Conservation (phyloP, 768 basidiomycete species). For the Scleroderma bovista region DNA sequence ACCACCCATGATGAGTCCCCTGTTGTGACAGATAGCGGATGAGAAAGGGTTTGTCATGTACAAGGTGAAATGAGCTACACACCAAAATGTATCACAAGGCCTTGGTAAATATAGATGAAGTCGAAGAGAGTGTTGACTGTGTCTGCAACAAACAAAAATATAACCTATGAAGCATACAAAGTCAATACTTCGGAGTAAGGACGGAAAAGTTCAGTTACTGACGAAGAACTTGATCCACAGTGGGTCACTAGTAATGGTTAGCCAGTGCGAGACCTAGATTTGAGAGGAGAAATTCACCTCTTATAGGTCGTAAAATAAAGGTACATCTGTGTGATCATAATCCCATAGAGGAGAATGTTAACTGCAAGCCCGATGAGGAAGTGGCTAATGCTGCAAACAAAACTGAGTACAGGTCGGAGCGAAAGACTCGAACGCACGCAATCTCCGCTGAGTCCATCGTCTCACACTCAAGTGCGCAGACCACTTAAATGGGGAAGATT, state of each 20-base stretch:
- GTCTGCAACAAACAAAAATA: slow-evolving; percentile 39
- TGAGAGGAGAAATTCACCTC: slow-evolving; percentile 16
- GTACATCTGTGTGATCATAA: slow-evolving; percentile 46
- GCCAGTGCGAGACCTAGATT: background rate
- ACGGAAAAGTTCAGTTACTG: slow-evolving; percentile 4
- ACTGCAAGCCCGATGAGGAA: slow-evolving; percentile 45
- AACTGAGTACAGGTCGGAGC: background rate
- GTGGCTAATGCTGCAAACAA: slow-evolving; percentile 37
- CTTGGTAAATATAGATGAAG: slow-evolving; percentile 39
- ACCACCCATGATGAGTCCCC: slow-evolving; percentile 23
- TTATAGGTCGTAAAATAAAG: slow-evolving; percentile 40
- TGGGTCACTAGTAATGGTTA: slow-evolving; percentile 31
- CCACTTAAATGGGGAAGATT: no score
- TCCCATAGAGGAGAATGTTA: slow-evolving; percentile 44
- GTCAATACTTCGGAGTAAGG: background rate
- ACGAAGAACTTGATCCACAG: slow-evolving; percentile 42
- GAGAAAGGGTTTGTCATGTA: no score
- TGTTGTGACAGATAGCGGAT: slow-evolving; percentile 2
- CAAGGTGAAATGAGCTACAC: slow-evolving; percentile 1
- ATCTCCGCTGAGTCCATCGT: slow-evolving; percentile 1
- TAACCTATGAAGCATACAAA: slow-evolving; percentile 25
- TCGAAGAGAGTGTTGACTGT: slow-evolving; percentile 42
- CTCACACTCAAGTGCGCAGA: slow-evolving; percentile 1
- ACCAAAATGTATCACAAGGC: slow-evolving; percentile 44
- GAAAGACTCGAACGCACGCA: background rate